phyloP scores from a whole-genome alignment of 495 filamentous ascomycete species.

The Platismatia glauca region DNA sequence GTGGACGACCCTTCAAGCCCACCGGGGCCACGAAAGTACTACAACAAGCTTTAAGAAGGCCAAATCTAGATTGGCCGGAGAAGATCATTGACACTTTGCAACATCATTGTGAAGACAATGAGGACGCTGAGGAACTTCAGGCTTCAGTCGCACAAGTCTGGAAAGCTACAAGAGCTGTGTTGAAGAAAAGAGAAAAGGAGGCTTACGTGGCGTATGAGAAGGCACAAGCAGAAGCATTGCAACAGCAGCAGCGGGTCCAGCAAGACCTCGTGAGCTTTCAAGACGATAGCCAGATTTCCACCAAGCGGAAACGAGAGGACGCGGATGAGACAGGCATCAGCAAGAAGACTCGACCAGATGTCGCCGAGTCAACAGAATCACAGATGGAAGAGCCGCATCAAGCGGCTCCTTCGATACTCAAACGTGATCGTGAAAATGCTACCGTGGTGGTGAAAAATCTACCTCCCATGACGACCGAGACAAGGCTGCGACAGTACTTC shows the following conservation, averaged over 20 bases:
- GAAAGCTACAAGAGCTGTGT: conserved; percentile 52
- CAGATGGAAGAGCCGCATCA: conserved; percentile 29
- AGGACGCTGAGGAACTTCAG: conserved; percentile 61
- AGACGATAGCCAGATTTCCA: conserved; percentile 19
- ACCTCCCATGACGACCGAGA: conserved; percentile 57
- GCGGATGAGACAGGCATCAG: conserved; percentile 37
- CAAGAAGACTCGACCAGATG: conserved; percentile 53
- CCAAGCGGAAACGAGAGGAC: conserved; percentile 66
- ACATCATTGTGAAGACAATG: conserved; percentile 80
- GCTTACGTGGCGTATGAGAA: conserved; percentile 44
- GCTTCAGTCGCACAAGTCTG: conserved; percentile 60
- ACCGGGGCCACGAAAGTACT: conserved; percentile 53
- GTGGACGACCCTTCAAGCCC: conserved; percentile 32
- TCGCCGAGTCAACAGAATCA: conserved; percentile 28
- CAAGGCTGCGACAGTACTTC: conserved; percentile 78
- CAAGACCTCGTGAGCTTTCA: conserved; percentile 29
- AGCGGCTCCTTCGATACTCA: conserved; percentile 37
- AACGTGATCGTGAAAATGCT: conserved; percentile 82
- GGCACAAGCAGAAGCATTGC: conserved; percentile 35
- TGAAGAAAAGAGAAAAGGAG: conserved; percentile 59
- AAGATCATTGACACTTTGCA: conserved; percentile 74
- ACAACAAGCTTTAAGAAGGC: conserved; percentile 58
- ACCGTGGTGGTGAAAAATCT: conserved; percentile 73
- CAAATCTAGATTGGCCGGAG: conserved; percentile 83
- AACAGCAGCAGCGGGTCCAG: conserved; percentile 31